Evolutionary conservation across 306 rosid species (phyloP).

Genomic region (Glycine soja): DNA sequence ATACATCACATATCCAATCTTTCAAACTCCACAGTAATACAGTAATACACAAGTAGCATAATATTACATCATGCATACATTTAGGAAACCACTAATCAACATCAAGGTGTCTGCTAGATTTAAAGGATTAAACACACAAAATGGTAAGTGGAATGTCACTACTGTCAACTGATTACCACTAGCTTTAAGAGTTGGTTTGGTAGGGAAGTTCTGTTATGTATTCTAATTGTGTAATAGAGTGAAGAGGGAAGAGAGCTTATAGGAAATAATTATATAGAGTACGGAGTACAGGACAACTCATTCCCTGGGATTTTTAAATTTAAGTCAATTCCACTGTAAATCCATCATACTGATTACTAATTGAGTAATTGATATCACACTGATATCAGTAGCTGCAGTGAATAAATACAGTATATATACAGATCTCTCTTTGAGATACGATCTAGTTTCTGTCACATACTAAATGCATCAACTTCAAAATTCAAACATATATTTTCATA

Average conservation of each 20-base stretch:
- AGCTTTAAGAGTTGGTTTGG: not conserved
- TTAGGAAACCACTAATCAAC: not conserved
- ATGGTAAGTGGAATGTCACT: not conserved
- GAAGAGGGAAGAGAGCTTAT: not conserved
- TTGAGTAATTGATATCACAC: not conserved
- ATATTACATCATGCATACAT: not conserved
- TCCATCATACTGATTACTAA: not conserved
- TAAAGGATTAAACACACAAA: not conserved
- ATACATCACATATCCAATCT: slow-evolving; percentile 32
- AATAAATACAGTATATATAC: not conserved
- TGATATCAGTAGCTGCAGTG: not conserved
- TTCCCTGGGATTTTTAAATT: not conserved
- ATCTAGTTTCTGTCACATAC: not conserved
- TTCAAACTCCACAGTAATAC: slow-evolving; percentile 2
- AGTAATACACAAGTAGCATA: slow-evolving; percentile 5
- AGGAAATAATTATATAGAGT: not conserved
- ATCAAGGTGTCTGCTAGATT: not conserved
- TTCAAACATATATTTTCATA: slow-evolving; percentile 29
- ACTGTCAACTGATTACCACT: not conserved
- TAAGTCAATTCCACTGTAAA: not conserved
- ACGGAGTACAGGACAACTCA: not conserved
- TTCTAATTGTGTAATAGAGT: not conserved
- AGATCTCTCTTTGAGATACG: not conserved
- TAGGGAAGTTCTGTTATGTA: not conserved
- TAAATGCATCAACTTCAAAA: slow-evolving; percentile 32